Evolutionary conservation across 495 filamentous ascomycete genomes (phyloP).

Genomic region (Tirmania nivea): DNA sequence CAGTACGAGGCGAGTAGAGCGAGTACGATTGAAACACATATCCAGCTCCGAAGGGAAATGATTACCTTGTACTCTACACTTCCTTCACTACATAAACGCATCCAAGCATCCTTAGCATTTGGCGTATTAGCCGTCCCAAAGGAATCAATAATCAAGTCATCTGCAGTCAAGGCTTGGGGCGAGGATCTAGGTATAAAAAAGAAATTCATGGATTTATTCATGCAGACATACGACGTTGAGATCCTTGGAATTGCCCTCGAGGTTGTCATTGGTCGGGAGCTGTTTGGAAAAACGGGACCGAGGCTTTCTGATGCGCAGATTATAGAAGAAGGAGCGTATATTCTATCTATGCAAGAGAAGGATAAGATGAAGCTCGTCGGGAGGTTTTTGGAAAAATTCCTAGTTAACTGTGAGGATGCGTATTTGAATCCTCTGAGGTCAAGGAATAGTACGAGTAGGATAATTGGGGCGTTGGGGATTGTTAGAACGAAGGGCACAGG

Average conservation of each 20-base stretch:
- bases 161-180: slow-evolving; percentile 24
- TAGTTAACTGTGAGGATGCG: slow-evolving; percentile 38
- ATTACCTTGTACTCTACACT: slow-evolving; percentile 31
- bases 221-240: slow-evolving; percentile 33
- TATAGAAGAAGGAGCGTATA: background rate
- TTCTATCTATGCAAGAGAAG: slow-evolving; percentile 9
- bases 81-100: slow-evolving; percentile 27
- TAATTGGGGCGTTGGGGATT: slow-evolving; percentile 1
- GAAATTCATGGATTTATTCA: slow-evolving; percentile 36
- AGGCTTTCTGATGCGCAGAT: background rate
- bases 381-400: slow-evolving; percentile 33
- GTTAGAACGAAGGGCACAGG: background rate
- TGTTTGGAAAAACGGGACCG: slow-evolving; percentile 8
- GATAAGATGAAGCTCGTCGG: slow-evolving; percentile 27
- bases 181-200: slow-evolving; percentile 38
- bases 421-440: slow-evolving; percentile 14
- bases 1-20: slow-evolving; percentile 7
- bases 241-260: slow-evolving; percentile 33
- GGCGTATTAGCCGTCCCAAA: slow-evolving; percentile 38
- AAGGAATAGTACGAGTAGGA: background rate
- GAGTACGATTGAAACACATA: slow-evolving; percentile 14
- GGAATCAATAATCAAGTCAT: slow-evolving; percentile 25
- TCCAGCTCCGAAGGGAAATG: slow-evolving; percentile 24
- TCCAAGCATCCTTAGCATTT: slow-evolving; percentile 42
- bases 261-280: slow-evolving; percentile 36